These are phyloP conservation scores for Boletus rufocinnamomeus DNA, from an alignment of 768 basidiomycete species.

Conservation along the genomic window DNA sequence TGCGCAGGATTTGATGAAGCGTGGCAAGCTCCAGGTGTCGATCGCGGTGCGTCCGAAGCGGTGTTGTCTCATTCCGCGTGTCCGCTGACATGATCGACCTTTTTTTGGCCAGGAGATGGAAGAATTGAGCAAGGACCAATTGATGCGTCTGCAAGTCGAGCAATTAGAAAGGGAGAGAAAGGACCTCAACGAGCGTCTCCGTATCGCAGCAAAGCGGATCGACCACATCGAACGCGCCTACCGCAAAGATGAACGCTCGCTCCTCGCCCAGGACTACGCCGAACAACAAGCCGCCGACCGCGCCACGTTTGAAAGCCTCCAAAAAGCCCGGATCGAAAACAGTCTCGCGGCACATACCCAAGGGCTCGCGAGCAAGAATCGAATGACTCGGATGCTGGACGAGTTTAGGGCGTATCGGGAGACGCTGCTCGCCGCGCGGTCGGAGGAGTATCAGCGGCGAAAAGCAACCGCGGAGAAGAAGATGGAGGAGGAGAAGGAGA, in stretches of 20 bases:
- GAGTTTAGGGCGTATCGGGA: conserved; percentile 64
- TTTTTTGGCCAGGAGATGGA: conserved; percentile 63
- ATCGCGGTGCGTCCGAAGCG: conserved; percentile 54
- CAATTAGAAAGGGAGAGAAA: conserved; percentile 97
- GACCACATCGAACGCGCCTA: conserved; percentile 95
- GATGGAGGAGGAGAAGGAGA: conserved; percentile 84
- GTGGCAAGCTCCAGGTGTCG: conserved; percentile 71
- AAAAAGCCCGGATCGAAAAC: conserved; percentile 56
- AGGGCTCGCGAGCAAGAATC: conserved; percentile 71
- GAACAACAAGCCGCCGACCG: conserved; percentile 79
- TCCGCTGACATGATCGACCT: background rate
- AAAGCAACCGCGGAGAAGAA: conserved; percentile 57
- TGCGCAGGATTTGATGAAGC: conserved; percentile 78
- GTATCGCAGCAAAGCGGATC: conserved; percentile 83
- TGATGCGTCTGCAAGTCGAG: conserved; percentile 89
- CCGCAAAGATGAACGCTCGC: conserved; percentile 88
- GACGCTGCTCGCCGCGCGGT: conserved; percentile 55
- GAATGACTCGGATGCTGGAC: conserved; percentile 68
- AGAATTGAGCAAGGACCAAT: conserved; percentile 78
- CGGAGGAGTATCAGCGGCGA: conserved; percentile 63
- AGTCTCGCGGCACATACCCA: conserved; percentile 60
- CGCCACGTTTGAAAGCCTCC: conserved; percentile 62
- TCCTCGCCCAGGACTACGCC: conserved; percentile 85
- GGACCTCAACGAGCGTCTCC: conserved; percentile 77
- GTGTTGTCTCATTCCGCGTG: background rate